Base-by-base conservation (phyloP, 2,329 filamentous ascomycete species). In the Pezicula radicicola region DNA sequence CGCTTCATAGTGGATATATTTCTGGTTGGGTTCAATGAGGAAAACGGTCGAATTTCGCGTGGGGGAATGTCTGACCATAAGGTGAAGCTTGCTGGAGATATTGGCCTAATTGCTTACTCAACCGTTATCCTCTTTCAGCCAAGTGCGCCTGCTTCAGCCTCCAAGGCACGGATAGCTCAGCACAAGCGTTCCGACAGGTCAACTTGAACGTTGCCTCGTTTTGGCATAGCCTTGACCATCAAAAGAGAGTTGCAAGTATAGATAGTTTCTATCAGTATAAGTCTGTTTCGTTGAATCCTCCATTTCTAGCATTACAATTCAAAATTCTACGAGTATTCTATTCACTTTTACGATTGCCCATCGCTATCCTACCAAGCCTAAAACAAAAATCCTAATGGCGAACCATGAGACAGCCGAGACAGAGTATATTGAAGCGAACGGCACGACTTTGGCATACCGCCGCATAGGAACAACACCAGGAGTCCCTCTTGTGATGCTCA, bases 401-500 rank as follows among this genome's bases (percentile, higher is more conserved):
- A 64, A 60, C 13, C 55, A 61, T 25, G 50, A 65, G 45, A 63
- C 56, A 6, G 58, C 62, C 25, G 41, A 54, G 28, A 60, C 54
- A 10, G 48, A 60, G 39, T 60, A 58, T 46, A 46, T 59, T 35
- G 41, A 50, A n/a, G 51, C 51, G 8, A 55, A 60, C 21, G 59
- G 57, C 39, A 58, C 56, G 43, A 60, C 53, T 40, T 41, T 61
- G 18, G 63, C 61, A 21, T 65, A 65, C 45, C 60, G 58, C 27
- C 54, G 50, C 2, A 54, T 63, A 47, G 59, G 61, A 30, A 25
- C 37, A 13, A 28, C 49, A 13, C 37, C 39, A 18, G 60, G 58
- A n/a, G 53, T 56, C 10, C 60, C 64, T 4, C 52, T 66, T 7
- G 56, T 64, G 10, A 57, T 66, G 48, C 51, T 60, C 27, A 60